Base-by-base conservation (phyloP, 352 stramenopile genomes). In the Thraustotheca clavata region DNA sequence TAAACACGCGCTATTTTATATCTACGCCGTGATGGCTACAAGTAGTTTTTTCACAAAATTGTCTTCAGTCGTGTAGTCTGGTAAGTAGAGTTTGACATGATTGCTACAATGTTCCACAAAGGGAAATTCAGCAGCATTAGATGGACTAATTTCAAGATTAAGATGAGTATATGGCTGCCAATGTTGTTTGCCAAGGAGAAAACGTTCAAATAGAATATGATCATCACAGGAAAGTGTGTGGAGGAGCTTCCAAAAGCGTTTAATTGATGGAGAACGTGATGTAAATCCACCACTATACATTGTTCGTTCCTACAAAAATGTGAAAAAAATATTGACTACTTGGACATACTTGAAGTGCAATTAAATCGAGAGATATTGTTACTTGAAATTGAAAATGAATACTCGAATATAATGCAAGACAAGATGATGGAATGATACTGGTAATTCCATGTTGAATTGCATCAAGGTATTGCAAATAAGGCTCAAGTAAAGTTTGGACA, bases 11-110 rank as follows among this genome's bases (percentile, higher is more conserved):
- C 18, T n/a, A n/a, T n/a, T n/a, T n/a, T 59, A 14, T 34, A 27
- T 20, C 20, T 34, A 40, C 16, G 49, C 39, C 16, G 69, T 78
- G 72, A 89, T 89, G 14, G 74, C 75, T 4, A 89, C 59, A 14
- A 79, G 41, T 22, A 92, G 70, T 50, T 89, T 88, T 39, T 82
- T 72, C 9, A 74, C 76, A 32, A 90, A 69, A 26, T 72, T 72
- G 12, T 63, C 60, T 3, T 61, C 27, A 8, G 70, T 76, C 22
- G 83, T 83, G 65, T 92, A 90, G n/a, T 52, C 62, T 3, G 80
- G 79, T 5, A 92, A 29, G 40, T 89, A 78, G 6, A 89, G 67
- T 11, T 73, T 72, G 43, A 31, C 22, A 16, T 43, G 26, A 14
- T 46, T 4, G 34, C 3, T 11, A 26, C 8, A 12, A 26, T 41